Percentiles rank a stretch among this genome's conserved stretches.
Evolutionary conservation across 805 yeast genomes (phyloP).

Genomic region (Lachancea nothofagi): DNA sequence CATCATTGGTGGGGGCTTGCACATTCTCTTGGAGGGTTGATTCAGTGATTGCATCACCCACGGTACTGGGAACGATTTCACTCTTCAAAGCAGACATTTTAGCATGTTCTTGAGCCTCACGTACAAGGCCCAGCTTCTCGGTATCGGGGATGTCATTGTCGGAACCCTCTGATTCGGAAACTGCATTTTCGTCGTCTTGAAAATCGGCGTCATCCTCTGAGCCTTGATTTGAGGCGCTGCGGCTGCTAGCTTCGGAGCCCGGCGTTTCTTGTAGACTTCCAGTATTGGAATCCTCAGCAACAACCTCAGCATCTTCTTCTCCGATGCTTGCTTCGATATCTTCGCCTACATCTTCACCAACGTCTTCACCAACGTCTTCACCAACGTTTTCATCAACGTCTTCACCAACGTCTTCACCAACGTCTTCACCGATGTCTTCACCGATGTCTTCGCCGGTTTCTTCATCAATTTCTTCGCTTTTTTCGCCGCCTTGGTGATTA

Average conservation of each 20-base stretch:
- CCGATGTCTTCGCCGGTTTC: conserved; percentile 27
- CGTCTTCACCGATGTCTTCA: conserved; percentile 32
- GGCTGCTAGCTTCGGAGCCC: not conserved
- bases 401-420: conserved; percentile 30
- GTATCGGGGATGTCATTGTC: conserved; percentile 28
- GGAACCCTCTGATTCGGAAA: conserved; percentile 23
- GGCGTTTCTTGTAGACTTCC: no score
- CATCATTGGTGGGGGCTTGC: conserved; percentile 30
- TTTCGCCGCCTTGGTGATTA: conserved; percentile 21
- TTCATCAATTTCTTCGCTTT: conserved; percentile 30
- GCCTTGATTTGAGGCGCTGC: not conserved
- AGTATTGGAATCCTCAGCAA: conserved; percentile 17
- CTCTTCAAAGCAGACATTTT: no score
- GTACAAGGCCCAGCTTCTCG: conserved; percentile 25
- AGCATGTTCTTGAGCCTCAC: conserved; percentile 21
- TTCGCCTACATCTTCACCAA: conserved; percentile 26
- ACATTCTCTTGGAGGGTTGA: conserved; percentile 1
- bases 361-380: conserved; percentile 6
- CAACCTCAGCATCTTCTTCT: conserved; percentile 19
- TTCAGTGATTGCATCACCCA: conserved; percentile 6
- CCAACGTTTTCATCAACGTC: conserved; percentile 18
- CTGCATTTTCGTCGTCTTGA: conserved; percentile 9
- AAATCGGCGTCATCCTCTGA: conserved; percentile 9
- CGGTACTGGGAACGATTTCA: no score
- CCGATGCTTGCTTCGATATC: conserved; percentile 37